phyloP scores from a whole-genome alignment of 371 early-diverging fungal genomes.

The Apophysomyces trapeziformis region DNA sequence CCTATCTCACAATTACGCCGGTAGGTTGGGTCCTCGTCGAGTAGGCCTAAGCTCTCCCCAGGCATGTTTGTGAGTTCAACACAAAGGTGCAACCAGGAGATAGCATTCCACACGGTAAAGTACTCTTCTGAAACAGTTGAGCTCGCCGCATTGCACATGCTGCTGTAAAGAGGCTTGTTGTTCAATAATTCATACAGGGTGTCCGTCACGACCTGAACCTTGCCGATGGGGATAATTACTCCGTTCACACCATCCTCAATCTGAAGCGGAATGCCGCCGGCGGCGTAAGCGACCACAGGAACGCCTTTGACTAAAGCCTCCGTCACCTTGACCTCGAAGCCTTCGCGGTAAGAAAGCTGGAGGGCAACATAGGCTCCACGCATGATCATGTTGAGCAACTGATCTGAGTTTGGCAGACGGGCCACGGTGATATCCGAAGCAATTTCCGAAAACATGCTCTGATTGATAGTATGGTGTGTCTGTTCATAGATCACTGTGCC shows the following conservation, averaged over 20 bases:
- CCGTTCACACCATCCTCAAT: conserved; percentile 68
- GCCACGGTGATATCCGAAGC: conserved; percentile 65
- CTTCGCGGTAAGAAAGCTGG: conserved; percentile 86
- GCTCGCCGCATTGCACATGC: conserved; percentile 53
- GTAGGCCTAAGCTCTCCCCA: conserved; percentile 23
- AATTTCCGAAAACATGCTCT: conserved; percentile 52
- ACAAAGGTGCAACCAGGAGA: conserved; percentile 70
- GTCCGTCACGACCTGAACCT: conserved; percentile 65
- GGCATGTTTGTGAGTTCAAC: conserved; percentile 54
- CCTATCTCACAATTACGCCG: conserved; percentile 32
- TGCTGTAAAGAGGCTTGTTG: conserved; percentile 34
- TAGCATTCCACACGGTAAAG: conserved; percentile 71
- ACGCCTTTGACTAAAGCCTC: conserved; percentile 77
- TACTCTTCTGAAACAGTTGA: conserved; percentile 63
- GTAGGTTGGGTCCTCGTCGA: conserved; percentile 28
- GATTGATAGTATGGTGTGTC: conserved; percentile 48
- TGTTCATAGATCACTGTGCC: conserved; percentile 74
- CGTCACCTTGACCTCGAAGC: conserved; percentile 93
- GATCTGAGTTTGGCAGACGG: conserved; percentile 80
- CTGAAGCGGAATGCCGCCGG: conserved; percentile 89
- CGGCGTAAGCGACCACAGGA: conserved; percentile 68
- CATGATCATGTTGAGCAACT: conserved; percentile 76
- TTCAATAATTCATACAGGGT: conserved; percentile 56
- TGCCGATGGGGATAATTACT: conserved; percentile 68
- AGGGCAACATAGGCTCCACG: conserved; percentile 72